Base-by-base conservation (phyloP, 2,329 filamentous ascomycete species). In the Harringtonia aguacate region DNA sequence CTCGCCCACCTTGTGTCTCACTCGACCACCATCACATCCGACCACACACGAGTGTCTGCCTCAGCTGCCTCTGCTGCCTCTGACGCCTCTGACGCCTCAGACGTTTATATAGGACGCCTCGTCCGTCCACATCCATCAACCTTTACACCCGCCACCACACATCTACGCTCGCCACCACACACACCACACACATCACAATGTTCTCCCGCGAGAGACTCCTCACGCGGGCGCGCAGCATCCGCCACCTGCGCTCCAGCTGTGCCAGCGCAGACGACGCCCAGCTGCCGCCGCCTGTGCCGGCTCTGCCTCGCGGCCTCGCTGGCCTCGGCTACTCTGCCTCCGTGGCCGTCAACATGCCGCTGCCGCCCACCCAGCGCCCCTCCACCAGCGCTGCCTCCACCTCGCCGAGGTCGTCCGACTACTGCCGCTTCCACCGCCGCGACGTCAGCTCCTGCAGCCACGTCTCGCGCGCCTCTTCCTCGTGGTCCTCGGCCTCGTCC, bases 381-480 rank as follows among this genome's bases (percentile, higher is more conserved):
- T 12, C 43, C 30, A 39, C 33, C 31, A 41, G 8, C 35, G 36
- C 18, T 30, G 34, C 37, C 18, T 22, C 22, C 33, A 34, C 33
- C 34, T 29, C 34, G n/a, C n/a, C n/a, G n/a, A 39, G 41, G 35
- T 38, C 28, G 29, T 28, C 24, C 18, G 20, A 29, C 38, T 15
- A 29, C 44, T 20, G 28, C 21, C 27, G 28, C 17, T 21, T 33
- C 2, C 47, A 51, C 39, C 39, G 31, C 37, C 47, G 50, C 34
- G 46, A 51, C 27, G 37, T 31, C 44, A 52, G 49, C 50, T 35
- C 44, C 27, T 46, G 40, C 44, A 50, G 50, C 50, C 43, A 46
- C 14, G 45, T 31, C 42, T 55, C 53, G 7, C 51, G 52, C 7
- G 50, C 45, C n/a, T 55, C 54, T 15, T 52, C 49, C 30, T 53